A percentile compares a stretch with the other conserved stretches of the same genome.
These are phyloP conservation scores for Neonectria neomacrospora DNA, from an alignment of 2,329 filamentous ascomycete species.

Conservation along the genomic window DNA sequence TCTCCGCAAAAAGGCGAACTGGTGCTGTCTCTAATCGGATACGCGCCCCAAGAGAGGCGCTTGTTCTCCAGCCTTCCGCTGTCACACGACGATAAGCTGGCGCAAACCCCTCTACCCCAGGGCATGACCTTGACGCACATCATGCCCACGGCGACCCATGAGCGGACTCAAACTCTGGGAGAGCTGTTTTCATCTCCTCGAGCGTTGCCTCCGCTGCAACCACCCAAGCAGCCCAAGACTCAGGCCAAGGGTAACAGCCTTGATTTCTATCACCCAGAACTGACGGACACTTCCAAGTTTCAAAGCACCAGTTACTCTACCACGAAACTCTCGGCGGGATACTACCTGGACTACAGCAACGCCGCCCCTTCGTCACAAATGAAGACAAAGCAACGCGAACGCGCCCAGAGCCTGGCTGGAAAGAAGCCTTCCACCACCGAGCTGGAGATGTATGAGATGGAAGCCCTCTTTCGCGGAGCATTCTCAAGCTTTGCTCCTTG, in stretches of 20 bases:
- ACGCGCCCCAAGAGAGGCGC: constrained; percentile 77
- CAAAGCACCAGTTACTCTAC: constrained; percentile 72
- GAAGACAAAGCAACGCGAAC: constrained; percentile 75
- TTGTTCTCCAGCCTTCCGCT: constrained; percentile 84
- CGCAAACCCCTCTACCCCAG: constrained; percentile 71
- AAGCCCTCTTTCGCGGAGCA: constrained; percentile 78
- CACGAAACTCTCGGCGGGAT: constrained; percentile 72
- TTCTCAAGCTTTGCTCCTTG: constrained; percentile 85
- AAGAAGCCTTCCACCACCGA: constrained; percentile 67
- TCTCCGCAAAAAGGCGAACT: constrained; percentile 58
- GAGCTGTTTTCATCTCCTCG: constrained; percentile 78
- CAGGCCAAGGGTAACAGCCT: constrained; percentile 71
- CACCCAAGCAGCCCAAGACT: constrained; percentile 77
- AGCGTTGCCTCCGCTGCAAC: constrained; percentile 72
- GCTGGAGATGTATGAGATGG: constrained; percentile 73
- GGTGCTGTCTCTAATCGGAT: constrained; percentile 81
- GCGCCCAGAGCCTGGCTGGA: constrained; percentile 74
- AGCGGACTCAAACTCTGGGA: constrained; percentile 73
- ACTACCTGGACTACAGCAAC: constrained; percentile 77
- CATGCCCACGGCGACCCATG: constrained; percentile 50
- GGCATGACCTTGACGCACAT: constrained; percentile 68
- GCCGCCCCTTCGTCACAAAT: constrained; percentile 65
- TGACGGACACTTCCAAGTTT: constrained; percentile 65
- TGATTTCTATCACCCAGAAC: constrained; percentile 64
- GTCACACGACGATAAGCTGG: constrained; percentile 46